Conservation (phyloP, 306 rosid genomes). For the Fragaria ananassa region DNA sequence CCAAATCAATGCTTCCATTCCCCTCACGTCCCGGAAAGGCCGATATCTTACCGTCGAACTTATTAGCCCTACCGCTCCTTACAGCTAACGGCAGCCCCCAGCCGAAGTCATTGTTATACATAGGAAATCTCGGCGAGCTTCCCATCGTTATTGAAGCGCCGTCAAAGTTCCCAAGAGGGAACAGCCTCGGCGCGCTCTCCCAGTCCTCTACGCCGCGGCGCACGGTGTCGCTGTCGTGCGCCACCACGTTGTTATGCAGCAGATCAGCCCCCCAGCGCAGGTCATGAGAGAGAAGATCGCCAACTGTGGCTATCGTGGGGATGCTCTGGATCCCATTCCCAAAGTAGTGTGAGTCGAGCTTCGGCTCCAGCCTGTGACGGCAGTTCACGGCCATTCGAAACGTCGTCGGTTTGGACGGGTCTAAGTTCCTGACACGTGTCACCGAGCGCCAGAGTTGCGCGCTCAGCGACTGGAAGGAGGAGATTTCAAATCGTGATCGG, state of each 20-base stretch:
- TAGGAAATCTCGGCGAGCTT: slow-evolving; percentile 86
- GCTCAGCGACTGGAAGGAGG: slow-evolving; percentile 76
- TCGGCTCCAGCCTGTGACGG: slow-evolving; percentile 70
- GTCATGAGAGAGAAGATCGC: slow-evolving; percentile 51
- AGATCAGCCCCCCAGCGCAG: slow-evolving; percentile 53
- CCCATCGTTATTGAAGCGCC: slow-evolving; percentile 91
- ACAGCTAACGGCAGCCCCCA: slow-evolving; percentile 79
- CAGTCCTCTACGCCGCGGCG: slow-evolving; percentile 64
- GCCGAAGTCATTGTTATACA: slow-evolving; percentile 84
- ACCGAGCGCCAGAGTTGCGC: slow-evolving; percentile 90
- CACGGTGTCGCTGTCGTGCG: slow-evolving; percentile 57
- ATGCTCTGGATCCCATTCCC: slow-evolving; percentile 95
- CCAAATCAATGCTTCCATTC: slow-evolving; percentile 78
- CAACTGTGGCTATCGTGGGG: slow-evolving; percentile 55
- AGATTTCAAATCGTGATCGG: slow-evolving; percentile 39
- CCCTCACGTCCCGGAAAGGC: slow-evolving; percentile 74
- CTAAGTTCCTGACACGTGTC: slow-evolving; percentile 66
- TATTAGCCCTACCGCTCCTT: slow-evolving; percentile 70
- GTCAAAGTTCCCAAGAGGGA: slow-evolving; percentile 80
- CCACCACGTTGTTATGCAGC: slow-evolving; percentile 65
- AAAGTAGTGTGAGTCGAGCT: slow-evolving; percentile 63
- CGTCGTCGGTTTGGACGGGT: slow-evolving; percentile 51
- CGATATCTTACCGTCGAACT: slow-evolving; percentile 89
- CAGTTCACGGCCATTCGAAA: slow-evolving; percentile 93
- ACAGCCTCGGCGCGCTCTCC: slow-evolving; percentile 69